Conservation (phyloP, 164 flowering plant genomes). For the Aristolochia contorta region DNA sequence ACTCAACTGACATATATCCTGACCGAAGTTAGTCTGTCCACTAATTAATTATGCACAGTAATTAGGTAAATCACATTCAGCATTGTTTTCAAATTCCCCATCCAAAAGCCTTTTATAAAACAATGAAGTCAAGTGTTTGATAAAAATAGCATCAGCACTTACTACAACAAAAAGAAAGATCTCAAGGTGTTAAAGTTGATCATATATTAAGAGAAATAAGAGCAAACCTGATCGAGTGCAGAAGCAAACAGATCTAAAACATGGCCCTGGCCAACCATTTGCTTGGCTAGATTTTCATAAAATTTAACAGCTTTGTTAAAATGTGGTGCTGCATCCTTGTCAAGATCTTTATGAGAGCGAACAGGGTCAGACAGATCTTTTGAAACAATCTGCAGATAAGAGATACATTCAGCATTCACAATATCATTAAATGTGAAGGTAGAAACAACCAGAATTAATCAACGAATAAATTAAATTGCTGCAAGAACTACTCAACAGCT, state of each 20-base stretch:
- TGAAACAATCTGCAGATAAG: conserved; percentile 66
- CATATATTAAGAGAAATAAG: conserved; percentile 10
- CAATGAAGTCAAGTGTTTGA: too few species aligned
- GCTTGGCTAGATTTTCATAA: conserved; percentile 79
- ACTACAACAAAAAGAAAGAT: too few species aligned
- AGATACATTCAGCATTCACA: conserved; percentile 15
- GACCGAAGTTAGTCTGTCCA: too few species aligned
- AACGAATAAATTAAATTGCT: neutral
- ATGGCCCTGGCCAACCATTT: conserved; percentile 85
- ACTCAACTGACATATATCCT: too few species aligned
- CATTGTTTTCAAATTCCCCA: too few species aligned
- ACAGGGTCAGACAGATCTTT: conserved; percentile 94
- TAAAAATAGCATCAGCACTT: too few species aligned
- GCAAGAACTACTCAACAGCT: neutral
- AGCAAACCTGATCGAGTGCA: conserved; percentile 93
- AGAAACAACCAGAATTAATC: too few species aligned
- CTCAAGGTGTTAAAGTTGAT: neutral
- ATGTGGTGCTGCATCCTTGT: conserved; percentile 86
- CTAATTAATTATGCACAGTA: too few species aligned
- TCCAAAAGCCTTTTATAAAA: too few species aligned
- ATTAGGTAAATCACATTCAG: too few species aligned
- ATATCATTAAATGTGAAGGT: too few species aligned
- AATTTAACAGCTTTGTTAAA: conserved; percentile 86
- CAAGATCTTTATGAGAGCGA: conserved; percentile 97
- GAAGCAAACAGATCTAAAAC: conserved; percentile 95